A percentile compares a stretch with the other conserved stretches of the same genome.
These are phyloP conservation scores for Colletotrichum sp. DNA, from an alignment of 2,329 filamentous ascomycete genomes.

Conservation along the genomic window DNA sequence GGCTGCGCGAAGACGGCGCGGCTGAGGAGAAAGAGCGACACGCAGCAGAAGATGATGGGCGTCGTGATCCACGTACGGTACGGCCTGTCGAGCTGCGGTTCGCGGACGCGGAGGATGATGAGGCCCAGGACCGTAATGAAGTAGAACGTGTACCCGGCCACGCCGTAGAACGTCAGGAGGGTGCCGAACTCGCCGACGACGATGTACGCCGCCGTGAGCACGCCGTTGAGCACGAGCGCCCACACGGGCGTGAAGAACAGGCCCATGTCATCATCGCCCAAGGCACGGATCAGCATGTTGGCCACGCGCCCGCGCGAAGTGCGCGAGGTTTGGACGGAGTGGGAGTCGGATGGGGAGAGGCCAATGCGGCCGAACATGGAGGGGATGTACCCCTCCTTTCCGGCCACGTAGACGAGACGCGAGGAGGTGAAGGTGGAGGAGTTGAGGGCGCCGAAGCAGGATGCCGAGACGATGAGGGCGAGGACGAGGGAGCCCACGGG, in stretches of 20 bases:
- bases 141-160: slow-evolving; percentile 97
- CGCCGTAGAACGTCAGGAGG: slow-evolving; percentile 94
- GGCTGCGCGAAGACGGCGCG: slow-evolving; percentile 91
- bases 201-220: slow-evolving; percentile 78
- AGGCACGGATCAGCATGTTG: slow-evolving; percentile 62
- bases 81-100: slow-evolving; percentile 86
- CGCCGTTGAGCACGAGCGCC: slow-evolving; percentile 82
- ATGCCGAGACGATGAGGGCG: slow-evolving; percentile 87
- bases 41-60: slow-evolving; percentile 97
- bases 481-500: slow-evolving; percentile 81
- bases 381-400: slow-evolving; percentile 94
- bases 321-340: slow-evolving; percentile 46
- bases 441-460: slow-evolving; percentile 94
- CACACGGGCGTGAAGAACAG: slow-evolving; percentile 95
- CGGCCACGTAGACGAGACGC: slow-evolving; percentile 89
- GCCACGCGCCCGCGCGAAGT: slow-evolving; percentile 62
- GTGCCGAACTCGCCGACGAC: slow-evolving; percentile 89
- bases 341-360: slow-evolving; percentile 52
- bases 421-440: slow-evolving; percentile 93
- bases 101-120: slow-evolving; percentile 85
- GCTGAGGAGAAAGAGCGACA: slow-evolving; percentile 89
- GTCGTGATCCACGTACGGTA: slow-evolving; percentile 98
- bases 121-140: slow-evolving; percentile 93
- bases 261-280: slow-evolving; percentile 79
- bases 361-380: slow-evolving; percentile 84